Base-by-base conservation (phyloP, 1,139 yeast species). In the Hemisphaericaspora xylofermentans region DNA sequence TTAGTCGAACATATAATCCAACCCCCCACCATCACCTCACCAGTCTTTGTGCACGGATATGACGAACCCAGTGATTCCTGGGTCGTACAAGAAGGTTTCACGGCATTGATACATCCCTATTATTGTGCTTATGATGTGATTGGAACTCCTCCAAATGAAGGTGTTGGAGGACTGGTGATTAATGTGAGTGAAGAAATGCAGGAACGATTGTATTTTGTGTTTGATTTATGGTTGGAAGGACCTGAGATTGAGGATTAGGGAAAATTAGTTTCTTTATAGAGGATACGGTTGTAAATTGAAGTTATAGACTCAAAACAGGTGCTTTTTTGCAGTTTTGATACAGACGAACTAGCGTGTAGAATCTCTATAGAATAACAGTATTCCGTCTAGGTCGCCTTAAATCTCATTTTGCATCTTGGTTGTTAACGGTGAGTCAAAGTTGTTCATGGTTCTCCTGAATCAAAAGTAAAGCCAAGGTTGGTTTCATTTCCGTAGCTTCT, bases 111-210 rank as follows among this genome's bases (percentile, higher is more conserved):
- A 18, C 50, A 57, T 39, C 54, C 55, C 1, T 67, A 52, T 42
- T 67, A 68, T 68, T 69, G 75, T 51, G 60, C 60, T 13, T 68
- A 68, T 48, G 62, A 66, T 43, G 44, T 64, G 3, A 62, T 67
- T 5, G 72, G 71, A 1, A 47, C 58, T 35, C 56, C 58, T 3
- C 22, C 41, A 10, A 40, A 44, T 2, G 41, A 48, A 4, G 48
- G 46, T 9, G 41, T 35, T 12, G 39, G 51, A 22, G 65, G 66
- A 1, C 32, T 44, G 6, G 29, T 54, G 1, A 44, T 51, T 9
- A 52, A 53, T 24, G 52, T 52, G 33, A 51, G 51, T 4, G 39
- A 41, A 3, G 33, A 41, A 6, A 28, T 33, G 14, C 52, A 46
- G 36, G 44, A 45, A 4, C 45, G 45, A 39, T 51, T 45, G 28